Conservation (phyloP, 371 early-diverging fungal species). For the Circinella minor region DNA sequence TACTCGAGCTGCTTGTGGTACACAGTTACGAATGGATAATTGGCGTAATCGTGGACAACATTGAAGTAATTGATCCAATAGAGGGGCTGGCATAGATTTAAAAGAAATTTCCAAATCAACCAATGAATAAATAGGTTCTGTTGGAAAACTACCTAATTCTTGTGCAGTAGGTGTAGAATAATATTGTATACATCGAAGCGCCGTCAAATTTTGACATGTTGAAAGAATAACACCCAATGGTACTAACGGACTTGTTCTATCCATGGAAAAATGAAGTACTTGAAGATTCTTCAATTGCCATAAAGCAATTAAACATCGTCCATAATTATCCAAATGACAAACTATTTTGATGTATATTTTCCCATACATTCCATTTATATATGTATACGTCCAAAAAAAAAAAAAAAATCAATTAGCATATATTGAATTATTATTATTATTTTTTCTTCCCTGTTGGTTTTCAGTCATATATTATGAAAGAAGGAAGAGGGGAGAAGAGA, state of each 20-base stretch:
- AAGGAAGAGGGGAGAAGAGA: too few relatives aligned
- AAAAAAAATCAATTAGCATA: not conserved
- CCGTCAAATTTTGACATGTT: not conserved
- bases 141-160: not conserved
- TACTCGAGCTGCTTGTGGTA: not conserved
- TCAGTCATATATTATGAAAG: too few relatives aligned
- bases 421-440: too few relatives aligned
- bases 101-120: not conserved
- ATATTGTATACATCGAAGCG: not conserved
- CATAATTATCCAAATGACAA: conserved; percentile 1
- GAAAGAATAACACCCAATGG: conserved; percentile 1
- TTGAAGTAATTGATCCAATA: not conserved
- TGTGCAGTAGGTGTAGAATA: not conserved
- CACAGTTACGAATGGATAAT: not conserved
- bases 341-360: not conserved
- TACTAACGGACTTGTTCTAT: not conserved
- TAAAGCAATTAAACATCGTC: not conserved
- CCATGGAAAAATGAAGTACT: not conserved
- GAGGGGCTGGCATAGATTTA: not conserved
- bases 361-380: not conserved
- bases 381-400: not conserved
- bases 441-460: too few relatives aligned
- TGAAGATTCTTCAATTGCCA: not conserved
- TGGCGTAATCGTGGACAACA: conserved; percentile 3
- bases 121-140: not conserved